A percentile compares a stretch with the other conserved stretches of the same genome.
These are phyloP conservation scores for Cenococcum geophilum DNA, from an alignment of 495 filamentous ascomycete species.

Conservation along the genomic window DNA sequence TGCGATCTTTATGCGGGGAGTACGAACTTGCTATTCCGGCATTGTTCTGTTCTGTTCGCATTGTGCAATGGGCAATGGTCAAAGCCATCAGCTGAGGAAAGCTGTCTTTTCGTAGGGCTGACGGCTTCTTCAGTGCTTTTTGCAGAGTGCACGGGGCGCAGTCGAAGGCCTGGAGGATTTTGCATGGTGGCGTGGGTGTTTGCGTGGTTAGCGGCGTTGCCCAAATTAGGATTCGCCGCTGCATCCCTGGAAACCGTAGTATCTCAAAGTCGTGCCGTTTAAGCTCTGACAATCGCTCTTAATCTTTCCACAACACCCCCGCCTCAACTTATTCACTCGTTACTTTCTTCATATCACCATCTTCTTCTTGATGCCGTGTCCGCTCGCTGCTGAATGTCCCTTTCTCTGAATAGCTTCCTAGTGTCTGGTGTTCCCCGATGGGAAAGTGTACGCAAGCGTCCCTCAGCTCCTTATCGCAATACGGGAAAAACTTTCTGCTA, in stretches of 20 bases:
- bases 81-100: background rate
- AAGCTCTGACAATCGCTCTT: background rate
- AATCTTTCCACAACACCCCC: constrained; percentile 2
- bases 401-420: constrained; percentile 7
- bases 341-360: constrained; percentile 9
- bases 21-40: too few relatives aligned
- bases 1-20: too few relatives aligned
- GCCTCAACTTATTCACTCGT: constrained; percentile 21
- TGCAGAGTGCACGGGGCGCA: background rate
- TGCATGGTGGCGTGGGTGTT: background rate
- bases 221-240: background rate
- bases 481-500: constrained; percentile 6
- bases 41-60: too few relatives aligned
- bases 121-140: background rate
- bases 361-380: constrained; percentile 1
- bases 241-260: background rate
- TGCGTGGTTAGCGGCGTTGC: background rate
- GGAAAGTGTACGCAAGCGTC: constrained; percentile 34
- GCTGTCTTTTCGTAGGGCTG: background rate
- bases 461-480: constrained; percentile 10
- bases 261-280: background rate
- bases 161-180: background rate
- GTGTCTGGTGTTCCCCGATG: constrained; percentile 24
- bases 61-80: background rate
- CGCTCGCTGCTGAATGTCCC: constrained; percentile 21